phyloP scores from a whole-genome alignment of 192 early-diverging fungal genomes.

The Podila epicladia region DNA sequence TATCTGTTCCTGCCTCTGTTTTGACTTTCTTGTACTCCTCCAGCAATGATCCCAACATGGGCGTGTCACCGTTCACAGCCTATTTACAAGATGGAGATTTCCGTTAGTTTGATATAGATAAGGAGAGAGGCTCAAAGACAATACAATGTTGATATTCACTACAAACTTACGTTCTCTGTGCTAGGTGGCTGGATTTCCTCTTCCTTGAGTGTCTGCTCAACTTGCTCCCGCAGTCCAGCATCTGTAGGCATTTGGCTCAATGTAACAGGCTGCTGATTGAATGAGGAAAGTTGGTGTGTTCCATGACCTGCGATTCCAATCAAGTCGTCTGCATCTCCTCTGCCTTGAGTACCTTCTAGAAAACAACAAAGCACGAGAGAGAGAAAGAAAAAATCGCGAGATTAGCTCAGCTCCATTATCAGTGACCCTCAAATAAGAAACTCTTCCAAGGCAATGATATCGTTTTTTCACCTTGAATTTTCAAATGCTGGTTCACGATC shows the following conservation, averaged over 20 bases:
- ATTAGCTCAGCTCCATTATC: no score
- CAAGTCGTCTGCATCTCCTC: constrained; percentile 65
- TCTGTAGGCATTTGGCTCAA: constrained; percentile 82
- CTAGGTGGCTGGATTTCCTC: constrained; percentile 56
- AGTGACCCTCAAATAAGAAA: neutral
- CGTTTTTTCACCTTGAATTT: constrained; percentile 70
- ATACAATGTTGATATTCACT: neutral
- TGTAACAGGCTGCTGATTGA: constrained; percentile 83
- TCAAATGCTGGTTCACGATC: constrained; percentile 92
- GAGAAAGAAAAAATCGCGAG: neutral
- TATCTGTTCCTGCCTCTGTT: constrained; percentile 66
- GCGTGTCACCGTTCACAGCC: constrained; percentile 38
- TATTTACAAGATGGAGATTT: neutral
- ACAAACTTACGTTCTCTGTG: neutral
- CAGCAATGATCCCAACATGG: constrained; percentile 52
- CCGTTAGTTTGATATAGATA: neutral
- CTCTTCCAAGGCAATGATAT: neutral
- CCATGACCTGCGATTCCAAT: constrained; percentile 79
- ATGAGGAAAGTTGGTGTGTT: constrained; percentile 75
- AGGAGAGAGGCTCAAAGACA: neutral
- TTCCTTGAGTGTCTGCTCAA: constrained; percentile 81
- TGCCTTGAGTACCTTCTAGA: constrained; percentile 19
- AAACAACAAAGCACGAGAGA: neutral
- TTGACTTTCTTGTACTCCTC: constrained; percentile 68
- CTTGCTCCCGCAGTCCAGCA: constrained; percentile 76